These are phyloP conservation scores for Xylariaceae sp. DNA, from an alignment of 2,329 filamentous ascomycete species.

Conservation along the genomic window DNA sequence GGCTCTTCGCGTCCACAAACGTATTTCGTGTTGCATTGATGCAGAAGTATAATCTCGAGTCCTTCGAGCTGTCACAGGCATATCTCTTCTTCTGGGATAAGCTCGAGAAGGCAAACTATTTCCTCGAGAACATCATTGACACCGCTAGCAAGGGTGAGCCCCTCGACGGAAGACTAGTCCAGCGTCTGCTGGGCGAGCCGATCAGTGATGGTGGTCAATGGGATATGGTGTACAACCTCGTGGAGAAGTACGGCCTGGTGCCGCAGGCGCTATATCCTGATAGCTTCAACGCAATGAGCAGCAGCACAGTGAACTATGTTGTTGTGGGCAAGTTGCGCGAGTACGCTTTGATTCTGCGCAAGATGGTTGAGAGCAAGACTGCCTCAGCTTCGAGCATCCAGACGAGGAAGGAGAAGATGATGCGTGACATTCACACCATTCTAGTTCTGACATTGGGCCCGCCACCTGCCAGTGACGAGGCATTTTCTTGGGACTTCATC, in stretches of 20 bases:
- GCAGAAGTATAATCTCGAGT: slow-evolving; percentile 72
- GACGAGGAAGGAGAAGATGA: slow-evolving; percentile 65
- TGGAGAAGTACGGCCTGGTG: slow-evolving; percentile 83
- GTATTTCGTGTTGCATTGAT: slow-evolving; percentile 86
- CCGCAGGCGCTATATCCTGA: slow-evolving; percentile 80
- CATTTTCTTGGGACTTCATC: slow-evolving; percentile 78
- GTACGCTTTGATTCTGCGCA: slow-evolving; percentile 69
- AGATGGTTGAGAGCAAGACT: slow-evolving; percentile 41
- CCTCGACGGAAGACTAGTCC: slow-evolving; percentile 69
- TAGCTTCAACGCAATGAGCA: slow-evolving; percentile 71
- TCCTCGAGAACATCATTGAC: slow-evolving; percentile 77
- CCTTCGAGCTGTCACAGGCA: slow-evolving; percentile 81
- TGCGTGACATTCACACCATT: slow-evolving; percentile 75
- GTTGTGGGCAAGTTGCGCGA: slow-evolving; percentile 86
- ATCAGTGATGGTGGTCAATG: slow-evolving; percentile 83
- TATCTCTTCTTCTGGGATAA: slow-evolving; percentile 95
- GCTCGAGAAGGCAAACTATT: slow-evolving; percentile 86
- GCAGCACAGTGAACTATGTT: slow-evolving; percentile 64
- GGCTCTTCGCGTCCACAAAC: slow-evolving; percentile 90
- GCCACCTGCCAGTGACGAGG: slow-evolving; percentile 62
- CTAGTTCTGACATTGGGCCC: slow-evolving; percentile 80
- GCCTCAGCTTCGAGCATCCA: slow-evolving; percentile 38
- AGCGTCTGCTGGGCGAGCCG: slow-evolving; percentile 62
- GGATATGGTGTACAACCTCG: slow-evolving; percentile 87
- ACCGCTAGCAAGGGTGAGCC: slow-evolving; percentile 67